phyloP scores from a whole-genome alignment of 148 eudicot genomes.

The Talinum fruticosum region DNA sequence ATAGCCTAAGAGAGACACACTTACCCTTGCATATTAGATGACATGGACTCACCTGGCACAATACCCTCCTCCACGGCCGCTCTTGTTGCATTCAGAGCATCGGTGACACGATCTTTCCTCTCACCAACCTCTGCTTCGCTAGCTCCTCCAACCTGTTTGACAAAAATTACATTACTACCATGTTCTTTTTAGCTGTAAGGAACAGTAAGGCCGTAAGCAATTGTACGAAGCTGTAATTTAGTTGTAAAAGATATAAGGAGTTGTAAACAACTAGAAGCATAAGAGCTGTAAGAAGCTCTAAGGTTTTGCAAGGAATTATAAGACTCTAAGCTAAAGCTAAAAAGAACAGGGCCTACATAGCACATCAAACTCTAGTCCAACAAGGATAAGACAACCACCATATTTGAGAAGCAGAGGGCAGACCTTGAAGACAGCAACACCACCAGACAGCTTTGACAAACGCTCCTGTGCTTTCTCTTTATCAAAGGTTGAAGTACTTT shows the following conservation, averaged over 20 bases:
- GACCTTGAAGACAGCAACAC: constrained; percentile 96
- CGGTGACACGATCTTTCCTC: constrained; percentile 91
- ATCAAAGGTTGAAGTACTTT: constrained; percentile 77
- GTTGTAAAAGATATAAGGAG: too few species aligned
- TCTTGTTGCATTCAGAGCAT: constrained; percentile 92
- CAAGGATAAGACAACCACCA: neutral
- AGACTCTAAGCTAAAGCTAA: too few species aligned
- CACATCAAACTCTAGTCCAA: neutral
- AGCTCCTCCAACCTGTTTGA: constrained; percentile 72
- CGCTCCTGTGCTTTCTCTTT: constrained; percentile 91
- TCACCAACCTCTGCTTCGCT: constrained; percentile 94
- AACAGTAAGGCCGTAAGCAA: too few species aligned
- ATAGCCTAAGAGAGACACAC: neutral
- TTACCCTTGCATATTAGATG: neutral
- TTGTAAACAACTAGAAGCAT: too few species aligned
- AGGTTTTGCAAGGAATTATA: too few species aligned
- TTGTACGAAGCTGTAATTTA: too few species aligned
- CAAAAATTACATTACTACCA: constrained; percentile 1
- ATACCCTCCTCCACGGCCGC: constrained; percentile 97
- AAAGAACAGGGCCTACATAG: too few species aligned
- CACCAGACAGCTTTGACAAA: constrained; percentile 71
- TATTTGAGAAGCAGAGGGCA: neutral
- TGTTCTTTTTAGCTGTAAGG: too few species aligned
- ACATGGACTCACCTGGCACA: constrained; percentile 59
- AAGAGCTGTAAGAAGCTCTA: too few species aligned